Conservation (phyloP, 495 filamentous ascomycete genomes). For the Penicillium salamii region DNA sequence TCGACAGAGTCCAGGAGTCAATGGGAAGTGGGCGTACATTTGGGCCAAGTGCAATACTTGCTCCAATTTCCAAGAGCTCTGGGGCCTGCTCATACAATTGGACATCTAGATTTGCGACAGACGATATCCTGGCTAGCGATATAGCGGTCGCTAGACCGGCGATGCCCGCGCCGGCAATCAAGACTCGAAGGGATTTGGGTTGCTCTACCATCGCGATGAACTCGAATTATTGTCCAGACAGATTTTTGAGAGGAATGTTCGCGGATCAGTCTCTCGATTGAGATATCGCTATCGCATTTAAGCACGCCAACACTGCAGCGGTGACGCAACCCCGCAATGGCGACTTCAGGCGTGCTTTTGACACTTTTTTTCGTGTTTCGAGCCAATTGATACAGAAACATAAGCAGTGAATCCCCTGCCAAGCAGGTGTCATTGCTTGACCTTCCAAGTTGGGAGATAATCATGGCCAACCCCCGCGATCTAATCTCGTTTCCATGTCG, state of each 20-base stretch:
- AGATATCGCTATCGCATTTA: background rate
- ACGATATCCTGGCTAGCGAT: conserved; percentile 27
- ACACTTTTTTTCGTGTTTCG: background rate
- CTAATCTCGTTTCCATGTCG: background rate
- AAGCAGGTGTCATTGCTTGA: background rate
- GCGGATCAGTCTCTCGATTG: background rate
- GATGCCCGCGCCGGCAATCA: conserved; percentile 48
- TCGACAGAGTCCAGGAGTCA: background rate
- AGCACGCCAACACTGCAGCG: conserved; percentile 27
- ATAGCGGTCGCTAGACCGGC: conserved; percentile 47
- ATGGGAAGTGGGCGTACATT: conserved; percentile 28
- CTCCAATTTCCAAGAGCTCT: conserved; percentile 46
- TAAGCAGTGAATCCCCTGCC: background rate
- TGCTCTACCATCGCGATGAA: conserved; percentile 10
- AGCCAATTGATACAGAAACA: background rate
- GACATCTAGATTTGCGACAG: conserved; percentile 35
- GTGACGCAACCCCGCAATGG: conserved; percentile 16
- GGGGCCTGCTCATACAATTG: conserved; percentile 46
- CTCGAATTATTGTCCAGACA: background rate
- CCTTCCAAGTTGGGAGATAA: background rate
- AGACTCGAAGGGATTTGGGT: conserved; percentile 29
- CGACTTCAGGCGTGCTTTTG: conserved; percentile 14
- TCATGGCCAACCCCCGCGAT: background rate
- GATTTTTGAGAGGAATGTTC: background rate
- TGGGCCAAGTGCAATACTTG: conserved; percentile 48